Conservation (phyloP, 257 asterid genomes). For the Thymus quinquecostatus region DNA sequence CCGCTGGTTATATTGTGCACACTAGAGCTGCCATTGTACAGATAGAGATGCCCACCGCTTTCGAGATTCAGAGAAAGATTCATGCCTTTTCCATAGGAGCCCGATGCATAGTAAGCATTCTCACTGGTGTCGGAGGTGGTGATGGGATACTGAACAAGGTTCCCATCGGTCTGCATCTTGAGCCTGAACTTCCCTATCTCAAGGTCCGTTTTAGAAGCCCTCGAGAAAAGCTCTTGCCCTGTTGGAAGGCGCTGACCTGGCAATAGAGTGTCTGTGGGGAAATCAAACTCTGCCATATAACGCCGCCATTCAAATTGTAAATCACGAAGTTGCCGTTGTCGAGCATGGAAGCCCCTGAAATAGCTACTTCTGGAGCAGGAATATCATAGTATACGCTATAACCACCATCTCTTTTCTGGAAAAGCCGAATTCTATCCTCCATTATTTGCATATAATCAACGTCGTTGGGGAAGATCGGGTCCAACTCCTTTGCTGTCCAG, state of each 20-base stretch:
- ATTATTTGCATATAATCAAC: not conserved
- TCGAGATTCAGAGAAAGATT: not conserved
- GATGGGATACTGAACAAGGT: not conserved
- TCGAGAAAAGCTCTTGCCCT: not conserved
- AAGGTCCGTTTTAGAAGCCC: not conserved
- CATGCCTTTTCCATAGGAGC: not conserved
- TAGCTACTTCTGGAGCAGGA: too few relatives aligned
- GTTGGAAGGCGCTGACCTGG: slow-evolving; percentile 1
- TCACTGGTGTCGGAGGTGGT: not conserved
- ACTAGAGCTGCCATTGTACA: not conserved
- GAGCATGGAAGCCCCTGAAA: not conserved
- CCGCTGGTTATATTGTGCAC: not conserved
- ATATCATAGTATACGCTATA: not conserved
- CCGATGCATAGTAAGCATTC: not conserved
- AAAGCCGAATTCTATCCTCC: slow-evolving; percentile 35
- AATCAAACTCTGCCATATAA: slow-evolving; percentile 1
- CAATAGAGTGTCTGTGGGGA: not conserved
- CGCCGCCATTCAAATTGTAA: not conserved
- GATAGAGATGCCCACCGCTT: not conserved
- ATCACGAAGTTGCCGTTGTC: slow-evolving; percentile 15
- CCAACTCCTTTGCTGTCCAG: slow-evolving; percentile 38
- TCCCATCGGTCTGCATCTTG: not conserved
- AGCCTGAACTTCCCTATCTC: not conserved
- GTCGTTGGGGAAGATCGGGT: slow-evolving; percentile 28
- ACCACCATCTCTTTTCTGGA: not conserved